Conservation (phyloP, 108 stramenopile species). For the Discostella stelligeroides region DNA sequence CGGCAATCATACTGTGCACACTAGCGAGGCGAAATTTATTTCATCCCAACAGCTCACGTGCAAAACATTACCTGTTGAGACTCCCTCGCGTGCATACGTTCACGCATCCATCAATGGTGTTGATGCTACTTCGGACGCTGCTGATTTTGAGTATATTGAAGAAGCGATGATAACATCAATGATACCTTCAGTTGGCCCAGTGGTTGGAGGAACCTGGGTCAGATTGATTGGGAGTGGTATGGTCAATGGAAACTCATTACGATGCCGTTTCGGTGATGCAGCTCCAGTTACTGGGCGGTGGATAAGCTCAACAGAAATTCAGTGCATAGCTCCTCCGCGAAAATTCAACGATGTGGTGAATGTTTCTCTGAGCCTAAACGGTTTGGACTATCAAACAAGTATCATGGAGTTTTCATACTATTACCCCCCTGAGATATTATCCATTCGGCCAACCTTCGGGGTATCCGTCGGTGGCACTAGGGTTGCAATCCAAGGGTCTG, state of each 20-base stretch:
- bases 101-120: slow-evolving; percentile 27
- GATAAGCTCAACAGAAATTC: slow-evolving; percentile 5
- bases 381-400: slow-evolving; percentile 9
- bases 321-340: slow-evolving; percentile 1
- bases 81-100: not conserved
- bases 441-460: slow-evolving; percentile 19
- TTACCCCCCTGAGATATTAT: not conserved
- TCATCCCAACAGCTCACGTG: slow-evolving; percentile 10
- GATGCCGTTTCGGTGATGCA: slow-evolving; percentile 11
- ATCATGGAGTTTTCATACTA: slow-evolving; percentile 14
- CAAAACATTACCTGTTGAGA: not conserved
- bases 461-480: slow-evolving; percentile 10
- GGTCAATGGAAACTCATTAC: not conserved
- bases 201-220: slow-evolving; percentile 5
- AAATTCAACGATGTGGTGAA: slow-evolving; percentile 8
- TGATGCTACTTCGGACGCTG: slow-evolving; percentile 8
- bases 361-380: slow-evolving; percentile 7
- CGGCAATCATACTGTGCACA: not conserved
- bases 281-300: not conserved
- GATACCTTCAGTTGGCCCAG: slow-evolving; percentile 7
- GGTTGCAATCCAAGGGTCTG: slow-evolving; percentile 11
- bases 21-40: slow-evolving; percentile 1
- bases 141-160: slow-evolving; percentile 9
- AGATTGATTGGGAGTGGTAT: slow-evolving; percentile 6
- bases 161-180: slow-evolving; percentile 14